Conservation (phyloP, 2,329 filamentous ascomycete species). For the Colletotrichum acutatum region DNA sequence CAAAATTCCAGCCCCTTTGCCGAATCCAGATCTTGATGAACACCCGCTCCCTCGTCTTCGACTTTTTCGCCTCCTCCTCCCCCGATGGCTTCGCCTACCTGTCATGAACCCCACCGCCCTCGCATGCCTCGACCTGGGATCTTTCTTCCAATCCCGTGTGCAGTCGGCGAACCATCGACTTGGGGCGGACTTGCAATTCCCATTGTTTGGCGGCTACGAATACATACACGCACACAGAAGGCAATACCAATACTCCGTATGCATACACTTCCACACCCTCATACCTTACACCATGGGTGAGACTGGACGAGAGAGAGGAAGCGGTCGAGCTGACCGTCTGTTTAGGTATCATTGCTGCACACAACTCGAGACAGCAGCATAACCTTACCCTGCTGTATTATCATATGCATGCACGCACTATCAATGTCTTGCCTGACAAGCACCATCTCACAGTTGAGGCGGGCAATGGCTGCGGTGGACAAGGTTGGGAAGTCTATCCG, state of each 20-base stretch:
- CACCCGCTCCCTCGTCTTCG: neutral
- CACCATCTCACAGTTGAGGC: constrained; percentile 19
- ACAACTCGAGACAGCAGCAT: neutral
- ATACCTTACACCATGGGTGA: neutral
- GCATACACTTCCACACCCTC: neutral
- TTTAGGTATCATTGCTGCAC: neutral
- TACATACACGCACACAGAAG: neutral
- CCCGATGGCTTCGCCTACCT: neutral
- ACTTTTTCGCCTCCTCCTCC: constrained; percentile 17
- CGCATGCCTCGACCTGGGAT: constrained; percentile 11
- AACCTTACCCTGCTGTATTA: neutral
- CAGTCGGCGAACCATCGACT: constrained; percentile 12
- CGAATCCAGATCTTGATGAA: constrained; percentile 27
- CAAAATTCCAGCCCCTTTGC: constrained; percentile 28
- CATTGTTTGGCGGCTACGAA: neutral
- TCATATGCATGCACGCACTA: neutral
- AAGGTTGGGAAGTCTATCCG: constrained; percentile 11
- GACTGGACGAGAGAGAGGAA: neutral
- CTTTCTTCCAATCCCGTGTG: constrained; percentile 9
- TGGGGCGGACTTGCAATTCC: constrained; percentile 24
- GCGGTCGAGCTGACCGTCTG: constrained; percentile 15
- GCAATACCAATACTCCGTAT: neutral
- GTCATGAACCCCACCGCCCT: neutral
- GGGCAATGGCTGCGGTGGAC: constrained; percentile 8
- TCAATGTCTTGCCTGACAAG: constrained; percentile 1